Base-by-base conservation (phyloP, 768 basidiomycete species). In the Polyporus arcularius region DNA sequence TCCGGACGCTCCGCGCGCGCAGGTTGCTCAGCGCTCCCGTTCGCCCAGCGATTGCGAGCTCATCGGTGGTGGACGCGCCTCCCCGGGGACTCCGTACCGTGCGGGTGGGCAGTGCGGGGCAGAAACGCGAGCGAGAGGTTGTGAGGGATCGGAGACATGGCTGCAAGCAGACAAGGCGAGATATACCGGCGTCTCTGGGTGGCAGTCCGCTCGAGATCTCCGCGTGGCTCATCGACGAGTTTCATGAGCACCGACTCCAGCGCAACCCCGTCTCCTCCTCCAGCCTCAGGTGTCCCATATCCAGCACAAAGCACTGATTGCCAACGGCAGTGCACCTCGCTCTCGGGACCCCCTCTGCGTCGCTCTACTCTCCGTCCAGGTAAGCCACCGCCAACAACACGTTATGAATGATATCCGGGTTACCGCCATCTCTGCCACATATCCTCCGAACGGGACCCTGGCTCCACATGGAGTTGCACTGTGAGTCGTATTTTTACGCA, bases 391-490 rank as follows among this genome's bases (percentile, higher is more conserved):
- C 35, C 35, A 7, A 11, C 35, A 11, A 35, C 35, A 35, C 35
- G 11, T 11, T 7, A 35, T 35, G 47, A 21, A 14, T 49, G 28
- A 49, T 49, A 49, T 49, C 47, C 47, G 47, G 47, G 26, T 16
- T 21, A 43, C 4, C 39, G 28, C 28, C 42, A 53, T 42, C 31
- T 31, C 39, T 49, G 55, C 54, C 60, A 31, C 42, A 56, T 61
- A 52, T 50, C 28, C 28, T 61, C 53, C 61, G 57, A 48, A 35
- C 35, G 11, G 35, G 42, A 47, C 50, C 55, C 55, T 32, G 35
- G 7, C 47, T 49, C 47, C 21, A 16, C 60, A 21, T 47, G 6
- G 35, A n/a, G 12, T 30, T 32, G 11, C 21, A 42, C 48, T 46
- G 16, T 39, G 49, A 39, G 40, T 48, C 12, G 12, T 18, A 26